Percentiles rank a stretch among this genome's conserved stretches.
phyloP scores from a whole-genome alignment of 2,329 filamentous ascomycete species.

The Diaporthe ampelina region DNA sequence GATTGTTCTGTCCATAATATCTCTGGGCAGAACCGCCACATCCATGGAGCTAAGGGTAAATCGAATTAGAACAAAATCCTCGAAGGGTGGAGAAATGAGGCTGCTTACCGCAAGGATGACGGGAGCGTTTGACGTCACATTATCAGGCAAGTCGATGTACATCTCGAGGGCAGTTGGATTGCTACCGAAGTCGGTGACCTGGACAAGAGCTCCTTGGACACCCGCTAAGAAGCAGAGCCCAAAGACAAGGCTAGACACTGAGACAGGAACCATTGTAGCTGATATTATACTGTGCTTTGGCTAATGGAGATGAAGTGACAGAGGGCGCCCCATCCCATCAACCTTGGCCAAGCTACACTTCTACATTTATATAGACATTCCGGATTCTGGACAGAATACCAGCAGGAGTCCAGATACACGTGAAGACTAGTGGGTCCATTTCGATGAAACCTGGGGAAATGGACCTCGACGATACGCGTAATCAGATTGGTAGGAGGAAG shows the following conservation, averaged over 20 bases:
- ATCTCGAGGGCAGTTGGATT: neutral
- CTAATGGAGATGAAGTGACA: no score
- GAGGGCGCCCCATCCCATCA: neutral
- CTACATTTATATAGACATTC: neutral
- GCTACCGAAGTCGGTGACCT: constrained; percentile 1
- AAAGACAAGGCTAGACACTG: neutral
- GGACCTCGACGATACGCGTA: neutral
- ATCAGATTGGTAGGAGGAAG: neutral
- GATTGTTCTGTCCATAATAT: constrained; percentile 5
- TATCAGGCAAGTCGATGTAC: constrained; percentile 3
- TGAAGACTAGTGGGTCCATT: neutral
- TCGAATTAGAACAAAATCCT: neutral
- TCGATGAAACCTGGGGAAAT: neutral
- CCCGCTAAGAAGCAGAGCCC: neutral
- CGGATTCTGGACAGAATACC: neutral
- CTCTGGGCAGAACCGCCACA: neutral
- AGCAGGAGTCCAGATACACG: neutral
- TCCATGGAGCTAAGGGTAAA: neutral
- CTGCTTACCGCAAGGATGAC: constrained; percentile 10
- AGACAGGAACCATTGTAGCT: neutral
- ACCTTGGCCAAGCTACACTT: neutral
- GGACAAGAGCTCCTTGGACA: neutral
- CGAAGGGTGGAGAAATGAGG: neutral
- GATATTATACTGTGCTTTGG: neutral
- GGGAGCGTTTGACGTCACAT: neutral